Base-by-base conservation (phyloP, 2,329 filamentous ascomycete genomes). In the Fusarium sambucinum region DNA sequence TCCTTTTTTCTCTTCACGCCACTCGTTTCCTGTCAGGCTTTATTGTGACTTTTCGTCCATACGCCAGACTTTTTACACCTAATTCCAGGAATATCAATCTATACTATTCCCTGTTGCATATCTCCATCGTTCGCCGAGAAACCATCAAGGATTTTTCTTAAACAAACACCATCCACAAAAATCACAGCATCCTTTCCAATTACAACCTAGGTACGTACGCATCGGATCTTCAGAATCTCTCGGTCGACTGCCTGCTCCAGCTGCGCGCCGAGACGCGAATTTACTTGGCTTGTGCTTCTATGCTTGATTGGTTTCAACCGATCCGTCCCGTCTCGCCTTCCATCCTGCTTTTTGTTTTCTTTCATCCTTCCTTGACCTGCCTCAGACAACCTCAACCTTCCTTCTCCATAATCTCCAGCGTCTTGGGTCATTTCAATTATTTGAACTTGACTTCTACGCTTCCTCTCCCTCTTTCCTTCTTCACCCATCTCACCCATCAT, bases 1-100 rank as follows among this genome's bases (percentile, higher is more conserved):
- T 75, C 69, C 72, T 64, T 65, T 70, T 67, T 79, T 80, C 73
- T 69, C 74, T 80, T 80, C 77, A 70, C 66, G 76, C 75, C 79
- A 63, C 76, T 80, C 78, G 78, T 80, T 80, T 77, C 45, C 74
- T 27, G 74, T 71, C 72, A 74, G 70, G 73, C 74, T 66, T 66
- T 55, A 69, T 38, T 64, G 73, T 75, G 75, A 76, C 73, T 57
- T 57, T 64, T 50, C 6, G 40, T 73, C 63, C 66, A 27, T 69
- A 55, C 47, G 69, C 63, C 72, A 55, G 66, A 72, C 53, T 65
- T 74, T 63, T 42, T 38, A n/a, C 47, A 38, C 50, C 61, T 73
- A 74, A 58, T 75, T 73, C 72, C 45, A 61, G 50, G 64, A 69
- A 56, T 58, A 69, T 67, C 61, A 60, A 64, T 48, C 32, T 16